Evolutionary conservation across 352 stramenopile genomes (phyloP).

Genomic region (Phytophthora capsici): DNA sequence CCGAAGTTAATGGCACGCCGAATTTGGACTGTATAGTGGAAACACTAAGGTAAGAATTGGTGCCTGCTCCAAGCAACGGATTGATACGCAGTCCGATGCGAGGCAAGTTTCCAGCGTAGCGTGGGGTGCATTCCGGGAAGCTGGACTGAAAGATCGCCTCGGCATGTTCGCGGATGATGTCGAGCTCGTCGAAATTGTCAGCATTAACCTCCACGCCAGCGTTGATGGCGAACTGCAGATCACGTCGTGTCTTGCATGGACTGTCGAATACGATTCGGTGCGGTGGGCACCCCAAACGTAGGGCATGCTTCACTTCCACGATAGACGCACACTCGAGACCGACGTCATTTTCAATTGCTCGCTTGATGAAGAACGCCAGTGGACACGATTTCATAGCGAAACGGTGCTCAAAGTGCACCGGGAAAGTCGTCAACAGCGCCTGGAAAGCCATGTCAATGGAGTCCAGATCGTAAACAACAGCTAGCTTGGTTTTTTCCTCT

Average conservation of each 20-base stretch:
- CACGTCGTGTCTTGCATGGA: constrained; percentile 91
- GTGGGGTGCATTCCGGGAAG: constrained; percentile 63
- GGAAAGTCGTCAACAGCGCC: constrained; percentile 79
- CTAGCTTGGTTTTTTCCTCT: constrained; percentile 61
- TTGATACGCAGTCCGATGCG: constrained; percentile 93
- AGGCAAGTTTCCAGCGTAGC: constrained; percentile 64
- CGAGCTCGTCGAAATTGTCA: constrained; percentile 91
- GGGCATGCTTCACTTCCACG: constrained; percentile 81
- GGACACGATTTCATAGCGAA: constrained; percentile 92
- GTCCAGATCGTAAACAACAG: constrained; percentile 86
- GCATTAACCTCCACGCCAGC: constrained; percentile 90
- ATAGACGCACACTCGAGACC: constrained; percentile 87
- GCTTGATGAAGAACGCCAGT: constrained; percentile 85
- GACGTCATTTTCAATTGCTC: constrained; percentile 78
- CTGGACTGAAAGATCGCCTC: constrained; percentile 91
- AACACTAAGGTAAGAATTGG: constrained; percentile 87
- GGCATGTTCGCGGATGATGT: constrained; percentile 84
- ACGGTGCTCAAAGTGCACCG: constrained; percentile 86
- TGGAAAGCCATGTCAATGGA: constrained; percentile 88
- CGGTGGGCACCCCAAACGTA: constrained; percentile 71
- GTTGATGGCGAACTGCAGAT: constrained; percentile 87
- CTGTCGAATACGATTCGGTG: constrained; percentile 92
- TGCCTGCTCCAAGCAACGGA: constrained; percentile 88
- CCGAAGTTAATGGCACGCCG: constrained; percentile 74
- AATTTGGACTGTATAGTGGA: constrained; percentile 94